These are phyloP conservation scores for Paramicrosporidium saccamoebae DNA, from an alignment of 371 early-diverging fungal genomes.

Conservation along the genomic window DNA sequence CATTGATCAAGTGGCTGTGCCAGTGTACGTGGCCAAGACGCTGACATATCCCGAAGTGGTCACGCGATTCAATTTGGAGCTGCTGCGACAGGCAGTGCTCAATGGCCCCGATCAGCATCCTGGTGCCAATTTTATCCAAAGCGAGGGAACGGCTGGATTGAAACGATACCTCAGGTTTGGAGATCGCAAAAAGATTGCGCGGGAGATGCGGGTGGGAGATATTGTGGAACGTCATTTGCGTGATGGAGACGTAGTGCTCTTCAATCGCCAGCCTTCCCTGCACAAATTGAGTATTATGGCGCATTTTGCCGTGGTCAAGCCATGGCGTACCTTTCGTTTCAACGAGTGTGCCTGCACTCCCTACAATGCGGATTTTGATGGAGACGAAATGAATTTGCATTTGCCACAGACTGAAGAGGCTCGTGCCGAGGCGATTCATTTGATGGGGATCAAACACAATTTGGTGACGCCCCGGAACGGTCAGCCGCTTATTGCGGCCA, in stretches of 20 bases:
- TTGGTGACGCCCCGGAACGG: conserved; percentile 92
- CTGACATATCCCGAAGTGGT: conserved; percentile 94
- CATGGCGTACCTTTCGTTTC: conserved; percentile 92
- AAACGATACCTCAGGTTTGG: conserved; percentile 36
- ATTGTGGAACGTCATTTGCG: conserved; percentile 83
- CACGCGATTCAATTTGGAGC: conserved; percentile 47
- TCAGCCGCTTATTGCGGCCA: conserved; percentile 90
- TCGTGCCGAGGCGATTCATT: conserved; percentile 73
- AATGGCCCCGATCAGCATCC: conserved; percentile 81
- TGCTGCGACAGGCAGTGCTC: conserved; percentile 32
- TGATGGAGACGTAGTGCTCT: conserved; percentile 92
- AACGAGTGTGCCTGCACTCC: conserved; percentile 98
- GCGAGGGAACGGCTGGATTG: conserved; percentile 7
- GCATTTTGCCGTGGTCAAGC: conserved; percentile 67
- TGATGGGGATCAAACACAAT: conserved; percentile 93
- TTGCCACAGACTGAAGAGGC: conserved; percentile 98
- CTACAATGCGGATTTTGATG: conserved; percentile 99
- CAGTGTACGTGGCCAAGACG: conserved; percentile 70
- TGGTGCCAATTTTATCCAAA: conserved; percentile 70
- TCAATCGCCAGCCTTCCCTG: conserved; percentile 98
- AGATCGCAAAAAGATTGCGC: conserved; percentile 24
- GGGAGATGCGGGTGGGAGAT: conserved; percentile 57
- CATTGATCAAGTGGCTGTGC: conserved; percentile 94
- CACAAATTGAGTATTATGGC: conserved; percentile 97
- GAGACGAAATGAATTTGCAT: conserved; percentile 99